Evolutionary conservation across 805 yeast species (phyloP).

Genomic region (Pichia thaimueangensis): DNA sequence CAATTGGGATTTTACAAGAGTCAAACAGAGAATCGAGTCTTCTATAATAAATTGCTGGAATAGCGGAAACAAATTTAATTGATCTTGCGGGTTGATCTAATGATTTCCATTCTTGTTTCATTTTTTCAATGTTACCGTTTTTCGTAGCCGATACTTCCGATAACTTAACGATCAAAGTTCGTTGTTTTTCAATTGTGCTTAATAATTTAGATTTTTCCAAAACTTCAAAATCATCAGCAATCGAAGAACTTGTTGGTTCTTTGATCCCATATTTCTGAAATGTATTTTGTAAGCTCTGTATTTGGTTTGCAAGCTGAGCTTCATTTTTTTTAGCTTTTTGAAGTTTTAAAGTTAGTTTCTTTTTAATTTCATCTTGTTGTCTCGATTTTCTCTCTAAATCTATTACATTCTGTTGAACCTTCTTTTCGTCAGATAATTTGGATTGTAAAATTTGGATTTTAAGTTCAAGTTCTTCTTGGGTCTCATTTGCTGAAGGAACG

Average conservation of each 20-base stretch:
- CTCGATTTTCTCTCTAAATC: neutral
- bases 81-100: neutral
- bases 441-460: slow-evolving; percentile 40
- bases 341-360: neutral
- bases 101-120: neutral
- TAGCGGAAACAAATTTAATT: neutral
- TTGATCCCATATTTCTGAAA: slow-evolving; percentile 9
- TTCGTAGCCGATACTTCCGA: neutral
- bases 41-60: neutral
- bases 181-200: slow-evolving; percentile 10
- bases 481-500: neutral
- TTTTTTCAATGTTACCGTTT: neutral
- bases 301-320: neutral
- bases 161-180: slow-evolving; percentile 10
- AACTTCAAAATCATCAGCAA: slow-evolving; percentile 7
- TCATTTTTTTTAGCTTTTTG: neutral
- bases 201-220: slow-evolving; percentile 9
- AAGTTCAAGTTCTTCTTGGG: slow-evolving; percentile 31
- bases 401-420: slow-evolving; percentile 5
- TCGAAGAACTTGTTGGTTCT: neutral
- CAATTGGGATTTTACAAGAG: neutral
- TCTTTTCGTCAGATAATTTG: slow-evolving; percentile 20
- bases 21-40: slow-evolving; percentile 4
- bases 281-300: neutral
- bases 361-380: neutral